Conservation (phyloP, 805 yeast genomes). For the Wickerhamiella sergipiensis region DNA sequence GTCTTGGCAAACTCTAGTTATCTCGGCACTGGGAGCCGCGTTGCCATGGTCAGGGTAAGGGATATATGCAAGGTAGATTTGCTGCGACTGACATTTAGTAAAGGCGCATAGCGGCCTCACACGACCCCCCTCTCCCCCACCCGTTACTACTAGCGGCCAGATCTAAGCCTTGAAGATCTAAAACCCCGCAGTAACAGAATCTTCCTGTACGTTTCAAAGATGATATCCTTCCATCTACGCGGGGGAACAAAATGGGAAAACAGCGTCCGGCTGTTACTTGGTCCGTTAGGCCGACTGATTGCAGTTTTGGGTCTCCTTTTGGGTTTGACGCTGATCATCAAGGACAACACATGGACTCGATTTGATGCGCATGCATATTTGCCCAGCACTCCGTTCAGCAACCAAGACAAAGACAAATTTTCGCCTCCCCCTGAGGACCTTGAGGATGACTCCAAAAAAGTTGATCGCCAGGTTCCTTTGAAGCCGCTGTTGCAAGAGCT, state of each 20-base stretch:
- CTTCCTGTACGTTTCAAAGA: too few relatives aligned
- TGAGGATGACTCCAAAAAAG: background rate
- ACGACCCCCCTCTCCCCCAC: background rate
- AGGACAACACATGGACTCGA: background rate
- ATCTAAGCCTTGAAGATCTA: too few relatives aligned
- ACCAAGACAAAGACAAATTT: too few relatives aligned
- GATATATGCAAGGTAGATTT: background rate
- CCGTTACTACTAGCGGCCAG: too few relatives aligned
- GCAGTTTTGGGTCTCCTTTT: background rate
- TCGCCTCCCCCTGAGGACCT: background rate
- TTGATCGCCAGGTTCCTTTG: background rate
- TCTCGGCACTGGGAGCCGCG: background rate
- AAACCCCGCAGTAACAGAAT: too few relatives aligned
- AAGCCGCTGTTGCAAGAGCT: conserved; percentile 4
- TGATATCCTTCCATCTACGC: background rate
- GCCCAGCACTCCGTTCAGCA: background rate
- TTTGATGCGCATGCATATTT: background rate
- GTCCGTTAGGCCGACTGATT: background rate
- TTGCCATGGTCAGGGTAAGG: background rate
- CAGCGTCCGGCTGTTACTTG: background rate
- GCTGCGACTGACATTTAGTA: background rate
- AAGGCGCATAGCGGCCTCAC: background rate
- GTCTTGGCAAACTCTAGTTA: background rate
- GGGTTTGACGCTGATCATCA: background rate
- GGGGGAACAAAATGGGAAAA: background rate